Base-by-base conservation (phyloP, 495 filamentous ascomycete species). In the Neurospora hispaniola region DNA sequence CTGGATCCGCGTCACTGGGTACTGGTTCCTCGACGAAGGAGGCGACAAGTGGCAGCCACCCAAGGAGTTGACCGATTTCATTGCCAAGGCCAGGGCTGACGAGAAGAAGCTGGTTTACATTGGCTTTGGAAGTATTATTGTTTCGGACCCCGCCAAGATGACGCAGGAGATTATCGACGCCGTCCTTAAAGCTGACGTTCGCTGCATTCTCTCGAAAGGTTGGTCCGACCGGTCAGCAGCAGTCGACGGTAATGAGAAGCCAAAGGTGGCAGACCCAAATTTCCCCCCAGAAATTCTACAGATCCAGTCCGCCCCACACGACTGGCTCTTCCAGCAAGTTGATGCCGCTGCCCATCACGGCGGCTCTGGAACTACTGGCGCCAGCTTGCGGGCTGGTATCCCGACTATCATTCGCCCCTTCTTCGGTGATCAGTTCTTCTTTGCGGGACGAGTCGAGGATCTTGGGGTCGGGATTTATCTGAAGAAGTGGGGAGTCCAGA, bases 361-460 rank as follows among this genome's bases (percentile, higher is more conserved):
- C 62, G 96, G 96, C 42, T 93, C 95, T 41, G 96, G 96, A 6
- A 99, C 96, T 2, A 99, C 96, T 5, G 96, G 96, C 4, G 96
- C 96, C 4, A 97, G 94, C 78, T 84, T 99, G 46, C 87, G 96
- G 70, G 94, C 95, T 10, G 96, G 96, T 14, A 87, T 98, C 23
- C 96, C 96, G 0, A 98, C 96, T 3, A 94, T 99, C 73, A 90
- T 98, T 78, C 94, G 96, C 73, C 96, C 96, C 0, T 98, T 98
- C 82, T 99, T 99, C 79, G 96, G 96, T 5, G 96, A 99, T 75
- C 96, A 99, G 77, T 97, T 93, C 85, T 99, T 99, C 84, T 98
- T 95, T 78, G 96, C 93, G 3, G 88, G 85, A 16, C 89, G 96
- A 0, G 89, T 98, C 5, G 94, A 98, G 80, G 94, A 97, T 77